A percentile compares a stretch with the other conserved stretches of the same genome.
phyloP scores from a whole-genome alignment of 768 basidiomycete genomes.

The Pluteus cervinus region DNA sequence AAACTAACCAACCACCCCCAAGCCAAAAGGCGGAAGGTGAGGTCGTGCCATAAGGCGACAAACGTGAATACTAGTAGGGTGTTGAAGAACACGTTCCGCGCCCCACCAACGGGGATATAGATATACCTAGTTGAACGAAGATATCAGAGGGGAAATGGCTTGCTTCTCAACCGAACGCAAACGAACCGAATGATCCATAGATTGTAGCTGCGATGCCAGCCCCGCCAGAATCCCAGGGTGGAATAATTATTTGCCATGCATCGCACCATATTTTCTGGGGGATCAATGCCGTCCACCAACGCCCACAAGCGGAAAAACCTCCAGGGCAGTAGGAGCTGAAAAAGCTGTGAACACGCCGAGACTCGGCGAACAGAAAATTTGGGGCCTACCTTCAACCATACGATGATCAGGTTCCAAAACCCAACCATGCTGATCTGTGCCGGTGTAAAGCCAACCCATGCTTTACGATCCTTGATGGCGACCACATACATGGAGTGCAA shows the following conservation, averaged over 20 bases:
- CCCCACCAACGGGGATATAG: slow-evolving; percentile 88
- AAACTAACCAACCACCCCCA: slow-evolving; percentile 97
- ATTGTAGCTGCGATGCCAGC: slow-evolving; percentile 96
- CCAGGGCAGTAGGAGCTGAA: slow-evolving; percentile 91
- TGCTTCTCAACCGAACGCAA: neutral
- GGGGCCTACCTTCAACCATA: slow-evolving; percentile 85
- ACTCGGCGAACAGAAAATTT: neutral
- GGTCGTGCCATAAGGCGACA: slow-evolving; percentile 96
- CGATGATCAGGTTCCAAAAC: slow-evolving; percentile 93
- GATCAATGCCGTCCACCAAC: slow-evolving; percentile 79
- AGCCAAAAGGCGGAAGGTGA: slow-evolving; percentile 78
- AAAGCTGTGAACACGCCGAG: neutral
- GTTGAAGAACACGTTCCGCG: slow-evolving; percentile 46
- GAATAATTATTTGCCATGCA: slow-evolving; percentile 99
- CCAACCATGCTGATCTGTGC: slow-evolving; percentile 87
- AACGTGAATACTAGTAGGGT: slow-evolving; percentile 87
- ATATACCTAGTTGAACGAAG: slow-evolving; percentile 60
- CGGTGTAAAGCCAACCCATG: slow-evolving; percentile 76
- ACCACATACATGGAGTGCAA: slow-evolving; percentile 96
- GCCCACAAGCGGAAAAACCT: slow-evolving; percentile 97
- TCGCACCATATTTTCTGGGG: slow-evolving; percentile 98
- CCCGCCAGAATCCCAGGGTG: slow-evolving; percentile 86
- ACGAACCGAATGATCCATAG: slow-evolving; percentile 85
- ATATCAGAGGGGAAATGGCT: neutral
- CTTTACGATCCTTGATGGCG: slow-evolving; percentile 85